phyloP scores from a whole-genome alignment of 768 basidiomycete genomes.

The Mycena olivaceomarginata region DNA sequence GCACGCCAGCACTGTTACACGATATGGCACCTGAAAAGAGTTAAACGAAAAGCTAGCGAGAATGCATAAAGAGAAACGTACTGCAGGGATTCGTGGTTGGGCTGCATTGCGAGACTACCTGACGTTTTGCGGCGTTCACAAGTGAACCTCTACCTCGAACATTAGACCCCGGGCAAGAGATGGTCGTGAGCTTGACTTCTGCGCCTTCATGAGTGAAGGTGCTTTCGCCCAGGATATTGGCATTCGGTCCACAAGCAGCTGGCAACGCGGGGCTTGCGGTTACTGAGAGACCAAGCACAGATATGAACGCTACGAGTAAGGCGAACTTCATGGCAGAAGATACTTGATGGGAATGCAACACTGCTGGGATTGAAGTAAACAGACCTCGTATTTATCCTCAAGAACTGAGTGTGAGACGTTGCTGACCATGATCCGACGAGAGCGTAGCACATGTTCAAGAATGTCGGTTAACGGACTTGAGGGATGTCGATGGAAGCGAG shows the following conservation, averaged over 20 bases:
- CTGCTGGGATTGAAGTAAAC: too few relatives aligned
- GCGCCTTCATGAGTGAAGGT: slow-evolving; percentile 2
- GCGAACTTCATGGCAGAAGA: slow-evolving; percentile 13
- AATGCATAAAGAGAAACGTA: slow-evolving; percentile 17
- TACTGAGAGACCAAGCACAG: slow-evolving; percentile 23
- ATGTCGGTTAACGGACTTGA: too few relatives aligned
- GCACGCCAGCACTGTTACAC: slow-evolving; percentile 8
- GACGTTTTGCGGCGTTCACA: neutral
- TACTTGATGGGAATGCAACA: neutral
- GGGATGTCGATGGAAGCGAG: too few relatives aligned
- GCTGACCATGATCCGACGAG: too few relatives aligned
- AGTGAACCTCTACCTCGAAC: neutral
- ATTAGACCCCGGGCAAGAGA: slow-evolving; percentile 20
- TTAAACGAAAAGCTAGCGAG: slow-evolving; percentile 20
- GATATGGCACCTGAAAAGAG: slow-evolving; percentile 11
- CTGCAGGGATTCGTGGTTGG: neutral
- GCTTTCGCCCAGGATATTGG: too few relatives aligned
- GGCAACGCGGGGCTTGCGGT: slow-evolving; percentile 19
- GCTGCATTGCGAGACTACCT: too few relatives aligned
- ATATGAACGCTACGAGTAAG: slow-evolving; percentile 10
- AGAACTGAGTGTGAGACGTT: too few relatives aligned
- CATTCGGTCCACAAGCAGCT: neutral
- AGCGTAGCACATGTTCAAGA: too few relatives aligned
- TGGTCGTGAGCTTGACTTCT: slow-evolving; percentile 20
- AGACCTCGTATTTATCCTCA: too few relatives aligned